Conservation (phyloP, 371 early-diverging fungal genomes). For the Mortierella sp. region DNA sequence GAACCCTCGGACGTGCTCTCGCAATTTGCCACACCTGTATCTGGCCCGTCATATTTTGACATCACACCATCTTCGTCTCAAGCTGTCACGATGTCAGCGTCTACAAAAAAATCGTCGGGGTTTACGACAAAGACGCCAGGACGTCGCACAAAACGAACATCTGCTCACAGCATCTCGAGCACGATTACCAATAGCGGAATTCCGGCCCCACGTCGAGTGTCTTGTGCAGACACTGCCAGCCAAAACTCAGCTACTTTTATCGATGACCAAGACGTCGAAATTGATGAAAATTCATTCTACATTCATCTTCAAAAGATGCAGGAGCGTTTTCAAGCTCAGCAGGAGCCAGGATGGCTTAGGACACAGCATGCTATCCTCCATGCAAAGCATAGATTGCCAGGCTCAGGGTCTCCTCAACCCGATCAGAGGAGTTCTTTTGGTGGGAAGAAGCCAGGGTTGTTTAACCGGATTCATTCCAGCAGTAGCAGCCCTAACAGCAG, state of each 20-base stretch:
- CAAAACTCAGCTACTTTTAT: conserved; percentile 41
- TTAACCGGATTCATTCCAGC: conserved; percentile 29
- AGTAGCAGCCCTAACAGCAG: conserved; percentile 40
- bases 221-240: conserved; percentile 28
- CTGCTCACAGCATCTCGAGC: conserved; percentile 49
- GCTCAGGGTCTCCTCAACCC: conserved; percentile 20
- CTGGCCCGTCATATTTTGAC: conserved; percentile 50
- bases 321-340: conserved; percentile 34
- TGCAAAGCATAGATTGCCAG: conserved; percentile 37
- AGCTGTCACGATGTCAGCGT: not conserved
- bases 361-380: conserved; percentile 46
- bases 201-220: conserved; percentile 27
- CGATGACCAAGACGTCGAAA: conserved; percentile 44
- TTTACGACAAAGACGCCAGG: conserved; percentile 43
- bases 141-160: conserved; percentile 40
- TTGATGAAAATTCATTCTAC: conserved; percentile 52
- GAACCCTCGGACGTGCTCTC: conserved; percentile 19
- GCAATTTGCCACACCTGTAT: conserved; percentile 22
- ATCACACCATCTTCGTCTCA: conserved; percentile 34
- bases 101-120: conserved; percentile 29
- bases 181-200: conserved; percentile 41
- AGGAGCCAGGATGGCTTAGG: conserved; percentile 48
- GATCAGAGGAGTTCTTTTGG: conserved; percentile 11
- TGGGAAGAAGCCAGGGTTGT: conserved; percentile 22
- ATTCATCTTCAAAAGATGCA: conserved; percentile 51